phyloP scores from a whole-genome alignment of 73 alveolate genomes.

The Durusdinium trenchii region DNA sequence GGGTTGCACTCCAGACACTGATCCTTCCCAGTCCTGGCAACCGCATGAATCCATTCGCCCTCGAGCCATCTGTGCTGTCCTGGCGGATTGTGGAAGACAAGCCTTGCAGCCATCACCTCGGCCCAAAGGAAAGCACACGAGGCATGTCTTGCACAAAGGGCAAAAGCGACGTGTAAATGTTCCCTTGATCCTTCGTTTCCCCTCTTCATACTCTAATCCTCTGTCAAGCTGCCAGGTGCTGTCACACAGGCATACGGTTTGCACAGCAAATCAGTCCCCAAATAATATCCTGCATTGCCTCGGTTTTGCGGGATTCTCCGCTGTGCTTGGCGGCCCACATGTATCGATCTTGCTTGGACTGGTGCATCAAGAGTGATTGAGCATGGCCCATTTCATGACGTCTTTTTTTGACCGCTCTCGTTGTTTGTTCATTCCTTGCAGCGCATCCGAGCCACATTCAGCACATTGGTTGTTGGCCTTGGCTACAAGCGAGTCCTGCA shows the following conservation, averaged over 20 bases:
- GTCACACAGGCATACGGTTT: conserved; percentile 47
- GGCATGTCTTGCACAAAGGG: background rate
- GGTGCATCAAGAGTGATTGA: background rate
- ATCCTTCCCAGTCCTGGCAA: conserved; percentile 57
- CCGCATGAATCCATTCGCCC: background rate
- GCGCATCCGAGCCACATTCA: conserved; percentile 35
- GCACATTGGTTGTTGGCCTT: conserved; percentile 84
- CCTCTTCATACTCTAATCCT: background rate
- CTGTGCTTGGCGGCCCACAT: background rate
- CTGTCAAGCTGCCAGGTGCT: conserved; percentile 41
- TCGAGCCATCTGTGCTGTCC: background rate
- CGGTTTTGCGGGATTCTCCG: background rate
- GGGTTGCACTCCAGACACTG: conserved; percentile 70
- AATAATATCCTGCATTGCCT: conserved; percentile 71
- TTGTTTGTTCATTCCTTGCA: no score
- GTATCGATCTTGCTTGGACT: background rate
- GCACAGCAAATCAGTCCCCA: conserved; percentile 64
- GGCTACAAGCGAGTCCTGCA: background rate
- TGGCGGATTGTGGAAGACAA: conserved; percentile 23
- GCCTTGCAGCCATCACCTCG: conserved; percentile 26
- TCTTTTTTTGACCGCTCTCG: no score
- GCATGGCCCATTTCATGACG: no score
- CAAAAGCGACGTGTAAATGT: background rate
- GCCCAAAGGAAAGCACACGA: background rate
- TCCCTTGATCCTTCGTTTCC: background rate